Evolutionary conservation across 768 basidiomycete genomes (phyloP).

Genomic region (Phlebiopsis flavidoalba): DNA sequence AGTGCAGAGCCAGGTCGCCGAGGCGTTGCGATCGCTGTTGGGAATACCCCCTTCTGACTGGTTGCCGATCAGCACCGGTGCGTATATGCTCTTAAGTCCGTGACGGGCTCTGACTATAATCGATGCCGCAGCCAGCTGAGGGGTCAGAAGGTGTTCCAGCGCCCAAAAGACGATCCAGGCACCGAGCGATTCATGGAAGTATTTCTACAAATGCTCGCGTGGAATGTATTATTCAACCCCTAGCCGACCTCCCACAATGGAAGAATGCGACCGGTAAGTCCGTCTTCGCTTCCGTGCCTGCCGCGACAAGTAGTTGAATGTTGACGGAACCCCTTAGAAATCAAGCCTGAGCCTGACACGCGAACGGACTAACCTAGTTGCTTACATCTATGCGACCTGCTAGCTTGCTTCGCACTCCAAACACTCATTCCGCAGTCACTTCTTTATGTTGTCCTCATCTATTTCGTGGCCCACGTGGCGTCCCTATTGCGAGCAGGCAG

Average conservation of each 20-base stretch:
- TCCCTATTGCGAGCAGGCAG: conserved; percentile 72
- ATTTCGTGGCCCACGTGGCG: conserved; percentile 70
- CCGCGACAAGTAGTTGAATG: conserved; percentile 24
- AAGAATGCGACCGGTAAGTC: conserved; percentile 42
- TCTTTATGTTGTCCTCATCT: conserved; percentile 79
- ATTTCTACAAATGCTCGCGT: conserved; percentile 82
- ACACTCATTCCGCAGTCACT: conserved; percentile 90
- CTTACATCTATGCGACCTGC: conserved; percentile 85
- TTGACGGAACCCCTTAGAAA: conserved; percentile 33
- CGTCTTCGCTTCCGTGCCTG: conserved; percentile 15
- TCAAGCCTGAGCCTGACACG: conserved; percentile 51
- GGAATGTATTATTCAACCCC: conserved; percentile 67
- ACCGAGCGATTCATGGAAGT: conserved; percentile 90
- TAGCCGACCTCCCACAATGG: conserved; percentile 69
- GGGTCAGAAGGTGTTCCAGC: conserved; percentile 43
- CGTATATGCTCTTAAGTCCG: conserved; percentile 2
- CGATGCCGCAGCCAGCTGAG: conserved; percentile 18
- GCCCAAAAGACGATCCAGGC: conserved; percentile 75
- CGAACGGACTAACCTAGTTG: conserved; percentile 79
- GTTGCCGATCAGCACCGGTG: conserved; percentile 14
- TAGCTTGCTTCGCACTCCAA: conserved; percentile 85
- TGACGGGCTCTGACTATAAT: not conserved
- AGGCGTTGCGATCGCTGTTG: conserved; percentile 77
- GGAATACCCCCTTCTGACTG: conserved; percentile 54
- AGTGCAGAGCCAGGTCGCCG: conserved; percentile 86